Base-by-base conservation (phyloP, 2,329 filamentous ascomycete species). In the Phyllachora maydis region DNA sequence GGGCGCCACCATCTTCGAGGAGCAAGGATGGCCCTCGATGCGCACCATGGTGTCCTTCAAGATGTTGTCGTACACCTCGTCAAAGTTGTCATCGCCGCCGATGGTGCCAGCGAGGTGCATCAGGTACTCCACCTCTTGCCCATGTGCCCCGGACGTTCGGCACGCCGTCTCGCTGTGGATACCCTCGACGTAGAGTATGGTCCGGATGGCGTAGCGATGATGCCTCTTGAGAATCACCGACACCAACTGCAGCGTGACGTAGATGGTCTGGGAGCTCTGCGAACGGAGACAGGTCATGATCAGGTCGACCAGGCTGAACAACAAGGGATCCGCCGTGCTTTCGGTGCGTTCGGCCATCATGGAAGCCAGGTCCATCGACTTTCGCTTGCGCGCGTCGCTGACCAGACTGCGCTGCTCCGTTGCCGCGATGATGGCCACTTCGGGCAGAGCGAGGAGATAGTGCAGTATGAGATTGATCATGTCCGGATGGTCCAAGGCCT, bases 301-400 rank as follows among this genome's bases (percentile, higher is more conserved):
- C 8, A 98, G 61, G 47, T 98, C 88, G 13, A 90, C 78, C 7
- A 98, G 54, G 40, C 90, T 95, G 54, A 93, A 98, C 1, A 98
- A 57, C 9, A 81, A 64, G 1, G 88, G 88, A 2, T 83, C 88
- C 14, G 61, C 61, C 7, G 76, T 63, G 9, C 65, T 56, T 26
- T 88, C 77, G 3, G 74, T 66, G 31, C 76, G 73, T 25, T 76
- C 60, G 3, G 76, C 70, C 42, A 83, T 66, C 47, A 81, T 73
- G 16, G 69, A 79, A 9, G 90, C 65, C 3, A 92, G 62, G 43
- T 93, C 77, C 46, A 95, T 62, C 1, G 85, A 93, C 46, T 85
- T 90, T 26, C 83, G 69, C 38, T 83, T 75, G 32, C 78, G 76
- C 6, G 75, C 64, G 21, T 70, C 68, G 32, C 70, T 76, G 11